Evolutionary conservation across 78 protist species (phyloP), one percentile per base, ranked within the genome.

Genomic region (Dictyostelium intermedium): DNA sequence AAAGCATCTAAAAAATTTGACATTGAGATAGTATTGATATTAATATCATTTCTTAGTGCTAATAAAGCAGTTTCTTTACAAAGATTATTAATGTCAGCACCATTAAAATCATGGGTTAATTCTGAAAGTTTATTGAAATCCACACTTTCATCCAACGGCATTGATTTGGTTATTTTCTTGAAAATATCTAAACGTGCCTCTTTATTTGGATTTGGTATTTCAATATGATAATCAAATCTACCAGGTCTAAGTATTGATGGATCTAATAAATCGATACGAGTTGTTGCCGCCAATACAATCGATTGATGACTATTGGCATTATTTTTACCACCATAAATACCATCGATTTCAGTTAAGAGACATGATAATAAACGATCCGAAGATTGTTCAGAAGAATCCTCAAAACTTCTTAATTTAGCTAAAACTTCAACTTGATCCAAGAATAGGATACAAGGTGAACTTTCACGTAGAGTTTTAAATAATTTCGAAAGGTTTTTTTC

Each of bases 351-450:
- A 23, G 84, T 80, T 25, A 89, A 27, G 23, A 89, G 47, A 80
- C 94, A 89, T 35, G 94, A 89, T 6, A 89, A 14, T 20, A 89
- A 43, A 25, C 94, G n/a, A 80, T 89, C 94, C 0, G 94, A 61
- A 1, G 94, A 80, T 39, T 89, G 94, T 66, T 89, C 87, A 14
- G 87, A 16, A 6, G 69, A 63, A 4, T 53, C 39, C 16, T 79
- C 86, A 20, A 35, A 89, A 16, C 94, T 83, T 79, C 94, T 83
- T 18, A 61, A n/a, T 50, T 70, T 78, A 1, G 94, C 94, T 35
- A 89, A 50, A 16, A 89, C 99, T 60, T 99, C 99, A 32, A 99
- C 97, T 91, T 99, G 99, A 89, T 99, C 99, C 97, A 99, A 98
- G 89, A 99, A 99, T 27, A 99, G 97, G 32, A 99, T 98, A 92